A percentile compares a stretch with the other conserved stretches of the same genome.
phyloP scores from a whole-genome alignment of 148 eudicot species.

The Rhododendron ferrugineum region DNA sequence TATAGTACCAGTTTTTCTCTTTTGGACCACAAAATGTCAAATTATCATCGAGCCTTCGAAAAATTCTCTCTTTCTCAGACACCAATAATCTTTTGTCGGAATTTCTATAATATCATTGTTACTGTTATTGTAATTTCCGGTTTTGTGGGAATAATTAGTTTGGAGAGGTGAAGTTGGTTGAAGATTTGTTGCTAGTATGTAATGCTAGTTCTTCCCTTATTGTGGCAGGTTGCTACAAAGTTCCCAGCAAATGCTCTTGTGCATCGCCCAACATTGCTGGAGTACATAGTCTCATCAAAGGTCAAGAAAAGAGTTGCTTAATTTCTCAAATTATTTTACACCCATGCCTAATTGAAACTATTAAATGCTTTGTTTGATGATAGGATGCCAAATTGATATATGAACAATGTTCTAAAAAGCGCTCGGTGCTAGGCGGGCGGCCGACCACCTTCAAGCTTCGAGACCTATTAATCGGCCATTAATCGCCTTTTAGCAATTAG shows the following conservation, averaged over 20 bases:
- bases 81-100: not conserved
- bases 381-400: not conserved
- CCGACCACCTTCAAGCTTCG: too few species aligned
- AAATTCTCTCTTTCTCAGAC: not conserved
- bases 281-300: conserved; percentile 67
- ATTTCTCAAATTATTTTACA: not conserved
- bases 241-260: conserved; percentile 82
- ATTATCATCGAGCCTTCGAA: not conserved
- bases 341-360: not conserved
- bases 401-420: too few species aligned
- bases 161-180: not conserved
- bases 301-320: conserved; percentile 25
- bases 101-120: not conserved
- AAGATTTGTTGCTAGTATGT: not conserved
- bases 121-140: not conserved
- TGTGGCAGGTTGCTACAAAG: conserved; percentile 73
- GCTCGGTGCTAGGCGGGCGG: too few species aligned
- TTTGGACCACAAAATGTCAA: not conserved
- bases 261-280: conserved; percentile 59
- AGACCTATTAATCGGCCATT: too few species aligned
- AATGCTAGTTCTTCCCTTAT: not conserved
- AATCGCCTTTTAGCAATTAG: too few species aligned
- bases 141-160: not conserved
- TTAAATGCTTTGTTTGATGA: not conserved
- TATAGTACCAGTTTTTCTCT: not conserved